phyloP scores from a whole-genome alignment of 1,139 yeast genomes.

The Zygoascus sp. region DNA sequence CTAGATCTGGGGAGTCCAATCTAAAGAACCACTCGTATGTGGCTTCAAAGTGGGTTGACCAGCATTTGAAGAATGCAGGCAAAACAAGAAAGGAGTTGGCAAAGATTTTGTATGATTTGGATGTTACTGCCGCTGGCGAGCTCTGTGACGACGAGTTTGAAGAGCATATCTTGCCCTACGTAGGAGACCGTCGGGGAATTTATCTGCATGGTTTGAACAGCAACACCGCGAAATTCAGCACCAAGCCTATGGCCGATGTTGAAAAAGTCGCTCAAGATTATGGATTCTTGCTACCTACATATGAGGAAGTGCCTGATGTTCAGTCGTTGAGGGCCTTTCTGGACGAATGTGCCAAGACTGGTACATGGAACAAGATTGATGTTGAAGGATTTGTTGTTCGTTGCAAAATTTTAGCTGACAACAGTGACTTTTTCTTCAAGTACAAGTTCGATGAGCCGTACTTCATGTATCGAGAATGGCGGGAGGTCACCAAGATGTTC shows the following conservation, averaged over 20 bases:
- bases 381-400: constrained; percentile 93
- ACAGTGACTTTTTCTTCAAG: constrained; percentile 70
- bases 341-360: constrained; percentile 56
- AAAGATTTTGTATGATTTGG: constrained; percentile 43
- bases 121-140: constrained; percentile 86
- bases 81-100: constrained; percentile 53
- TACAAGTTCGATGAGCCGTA: constrained; percentile 96
- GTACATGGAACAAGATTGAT: constrained; percentile 66
- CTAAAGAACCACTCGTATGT: constrained; percentile 66
- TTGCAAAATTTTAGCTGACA: constrained; percentile 36
- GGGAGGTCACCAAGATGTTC: constrained; percentile 73
- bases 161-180: constrained; percentile 84
- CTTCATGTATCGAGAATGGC: constrained; percentile 79
- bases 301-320: constrained; percentile 31
- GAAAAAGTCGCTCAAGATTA: constrained; percentile 56
- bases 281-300: constrained; percentile 58
- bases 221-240: constrained; percentile 59
- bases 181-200: constrained; percentile 64
- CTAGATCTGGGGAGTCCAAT: constrained; percentile 41
- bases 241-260: constrained; percentile 61
- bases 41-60: constrained; percentile 57
- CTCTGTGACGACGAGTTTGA: constrained; percentile 90
- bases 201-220: constrained; percentile 84
- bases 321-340: constrained; percentile 48
- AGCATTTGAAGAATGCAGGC: constrained; percentile 46